Conservation (phyloP, 306 rosid genomes). For the Fragaria nilgerrensis region DNA sequence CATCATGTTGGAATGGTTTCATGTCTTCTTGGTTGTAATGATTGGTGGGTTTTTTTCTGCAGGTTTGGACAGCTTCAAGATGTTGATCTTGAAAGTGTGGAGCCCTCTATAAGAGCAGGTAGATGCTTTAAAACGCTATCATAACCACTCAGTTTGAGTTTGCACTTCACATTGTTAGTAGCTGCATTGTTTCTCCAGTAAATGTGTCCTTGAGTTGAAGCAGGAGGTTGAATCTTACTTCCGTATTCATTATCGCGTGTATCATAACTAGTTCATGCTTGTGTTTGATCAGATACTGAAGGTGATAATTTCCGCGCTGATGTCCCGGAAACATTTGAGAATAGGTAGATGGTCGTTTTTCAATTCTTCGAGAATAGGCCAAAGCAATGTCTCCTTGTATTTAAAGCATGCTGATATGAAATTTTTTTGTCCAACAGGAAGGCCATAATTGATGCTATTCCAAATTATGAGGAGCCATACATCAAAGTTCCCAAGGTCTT, state of each 20-base stretch:
- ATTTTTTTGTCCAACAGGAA: constrained; percentile 37
- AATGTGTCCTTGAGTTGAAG: not conserved
- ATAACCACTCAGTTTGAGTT: not conserved
- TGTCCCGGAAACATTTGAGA: constrained; percentile 58
- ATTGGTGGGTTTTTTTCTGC: constrained; percentile 11
- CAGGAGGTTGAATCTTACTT: not conserved
- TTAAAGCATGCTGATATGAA: not conserved
- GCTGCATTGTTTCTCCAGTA: not conserved
- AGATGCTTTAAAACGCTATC: constrained; percentile 40
- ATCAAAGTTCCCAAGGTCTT: constrained; percentile 81
- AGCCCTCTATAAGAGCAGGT: constrained; percentile 91
- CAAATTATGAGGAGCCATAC: constrained; percentile 71
- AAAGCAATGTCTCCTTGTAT: not conserved
- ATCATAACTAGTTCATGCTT: not conserved
- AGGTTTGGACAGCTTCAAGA: constrained; percentile 87
- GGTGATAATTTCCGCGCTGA: constrained; percentile 58
- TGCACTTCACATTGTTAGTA: not conserved
- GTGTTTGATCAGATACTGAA: constrained; percentile 55
- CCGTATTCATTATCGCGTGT: not conserved
- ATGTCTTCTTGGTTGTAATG: not conserved
- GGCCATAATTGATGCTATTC: constrained; percentile 62
- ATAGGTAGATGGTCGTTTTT: constrained; percentile 44
- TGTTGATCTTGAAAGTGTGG: constrained; percentile 71
- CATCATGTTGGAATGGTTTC: not conserved
- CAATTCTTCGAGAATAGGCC: not conserved